A percentile compares a stretch with the other conserved stretches of the same genome.
Conservation (phyloP, 148 eudicot species). For the Fagopyrum homotropicum region DNA sequence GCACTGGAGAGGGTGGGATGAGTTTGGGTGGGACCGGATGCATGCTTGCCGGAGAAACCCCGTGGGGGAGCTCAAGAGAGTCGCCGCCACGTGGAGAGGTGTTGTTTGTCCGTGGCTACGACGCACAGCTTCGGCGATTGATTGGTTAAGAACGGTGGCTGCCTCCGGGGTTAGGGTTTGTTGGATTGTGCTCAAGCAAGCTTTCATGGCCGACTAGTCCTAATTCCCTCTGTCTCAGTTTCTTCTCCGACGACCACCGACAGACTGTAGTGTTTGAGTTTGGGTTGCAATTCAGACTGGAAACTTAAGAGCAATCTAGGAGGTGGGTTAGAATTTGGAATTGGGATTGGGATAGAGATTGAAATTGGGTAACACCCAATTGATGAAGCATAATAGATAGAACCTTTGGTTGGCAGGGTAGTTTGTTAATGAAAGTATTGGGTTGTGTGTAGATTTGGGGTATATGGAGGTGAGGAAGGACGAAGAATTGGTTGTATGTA, state of each 20-base stretch:
- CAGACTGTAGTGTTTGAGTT: background rate
- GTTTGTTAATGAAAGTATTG: background rate
- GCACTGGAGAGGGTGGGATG: conserved; percentile 94
- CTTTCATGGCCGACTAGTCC: conserved; percentile 41
- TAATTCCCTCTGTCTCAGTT: background rate
- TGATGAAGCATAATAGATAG: background rate
- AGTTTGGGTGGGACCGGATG: conserved; percentile 83
- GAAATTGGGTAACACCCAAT: background rate
- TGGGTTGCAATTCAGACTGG: background rate
- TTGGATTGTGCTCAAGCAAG: conserved; percentile 79
- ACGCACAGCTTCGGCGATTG: conserved; percentile 77
- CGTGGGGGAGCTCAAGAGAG: conserved; percentile 55
- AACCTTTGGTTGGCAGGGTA: background rate
- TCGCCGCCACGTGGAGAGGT: conserved; percentile 90
- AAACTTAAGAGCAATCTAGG: background rate
- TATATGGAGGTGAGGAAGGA: background rate
- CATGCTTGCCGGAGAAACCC: conserved; percentile 81
- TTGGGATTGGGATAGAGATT: background rate
- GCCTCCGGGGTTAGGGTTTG: conserved; percentile 93
- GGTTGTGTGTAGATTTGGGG: background rate
- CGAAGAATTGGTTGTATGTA: background rate
- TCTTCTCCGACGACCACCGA: background rate
- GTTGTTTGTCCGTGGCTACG: conserved; percentile 91
- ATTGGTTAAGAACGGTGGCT: conserved; percentile 55
- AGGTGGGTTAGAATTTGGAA: background rate